phyloP scores from a whole-genome alignment of 805 yeast species.

The Helenozyma rhizophorensis region DNA sequence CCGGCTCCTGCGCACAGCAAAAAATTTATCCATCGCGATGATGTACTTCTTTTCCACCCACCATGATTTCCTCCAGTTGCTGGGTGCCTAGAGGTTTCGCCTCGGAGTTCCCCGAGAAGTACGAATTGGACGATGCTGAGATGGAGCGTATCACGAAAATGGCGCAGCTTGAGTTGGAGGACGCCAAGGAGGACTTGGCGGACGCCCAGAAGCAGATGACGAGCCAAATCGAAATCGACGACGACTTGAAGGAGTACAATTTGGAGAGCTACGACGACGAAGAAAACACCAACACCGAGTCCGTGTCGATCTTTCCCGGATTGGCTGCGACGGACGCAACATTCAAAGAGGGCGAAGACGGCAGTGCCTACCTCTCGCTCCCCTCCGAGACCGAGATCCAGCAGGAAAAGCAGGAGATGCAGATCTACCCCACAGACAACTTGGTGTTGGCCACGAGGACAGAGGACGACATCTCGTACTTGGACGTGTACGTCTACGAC shows the following conservation, averaged over 20 bases:
- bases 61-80: slow-evolving; percentile 83
- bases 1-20: background rate
- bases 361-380: slow-evolving; percentile 57
- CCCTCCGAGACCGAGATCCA: slow-evolving; percentile 59
- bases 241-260: slow-evolving; percentile 84
- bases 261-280: slow-evolving; percentile 74
- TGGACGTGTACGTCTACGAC: slow-evolving; percentile 92
- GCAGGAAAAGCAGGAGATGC: slow-evolving; percentile 81
- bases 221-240: slow-evolving; percentile 63
- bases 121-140: slow-evolving; percentile 86
- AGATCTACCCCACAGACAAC: slow-evolving; percentile 86
- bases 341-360: slow-evolving; percentile 39
- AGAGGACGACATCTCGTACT: slow-evolving; percentile 88
- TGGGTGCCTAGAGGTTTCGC: slow-evolving; percentile 98
- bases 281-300: slow-evolving; percentile 49
- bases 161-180: slow-evolving; percentile 78
- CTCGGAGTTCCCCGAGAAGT: slow-evolving; percentile 84
- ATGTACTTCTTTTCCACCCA: background rate
- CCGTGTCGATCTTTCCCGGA: slow-evolving; percentile 69
- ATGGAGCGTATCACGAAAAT: slow-evolving; percentile 83
- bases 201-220: slow-evolving; percentile 42
- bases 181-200: slow-evolving; percentile 63
- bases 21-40: slow-evolving; percentile 5
- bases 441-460: slow-evolving; percentile 88
- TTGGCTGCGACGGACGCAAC: slow-evolving; percentile 55